Evolutionary conservation across 2,329 filamentous ascomycete species (phyloP).

Genomic region (Chlorencoelia australis): DNA sequence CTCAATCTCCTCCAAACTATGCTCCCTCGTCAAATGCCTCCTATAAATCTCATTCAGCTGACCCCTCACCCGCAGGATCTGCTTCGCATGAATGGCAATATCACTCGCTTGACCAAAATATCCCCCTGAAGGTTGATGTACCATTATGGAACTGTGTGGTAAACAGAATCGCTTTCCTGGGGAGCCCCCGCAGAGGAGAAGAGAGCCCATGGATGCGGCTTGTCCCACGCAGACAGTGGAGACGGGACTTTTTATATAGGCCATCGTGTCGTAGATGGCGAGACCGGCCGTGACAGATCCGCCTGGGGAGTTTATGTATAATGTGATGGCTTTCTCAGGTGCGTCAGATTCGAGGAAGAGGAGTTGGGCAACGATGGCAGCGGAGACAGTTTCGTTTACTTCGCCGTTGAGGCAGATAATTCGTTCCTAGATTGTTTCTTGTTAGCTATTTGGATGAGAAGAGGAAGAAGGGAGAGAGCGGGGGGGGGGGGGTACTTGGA

Average conservation of each 20-base stretch:
- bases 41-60: slow-evolving; percentile 88
- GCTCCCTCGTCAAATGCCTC: slow-evolving; percentile 74
- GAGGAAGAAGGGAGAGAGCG: background rate
- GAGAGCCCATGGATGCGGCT: slow-evolving; percentile 87
- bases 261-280: slow-evolving; percentile 98
- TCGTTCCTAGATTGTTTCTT: slow-evolving; percentile 93
- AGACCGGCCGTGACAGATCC: slow-evolving; percentile 81
- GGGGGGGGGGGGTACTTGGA: slow-evolving; percentile 47
- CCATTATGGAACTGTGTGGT: slow-evolving; percentile 92
- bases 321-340: slow-evolving; percentile 86
- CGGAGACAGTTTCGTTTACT: slow-evolving; percentile 82
- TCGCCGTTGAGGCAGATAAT: slow-evolving; percentile 90
- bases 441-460: background rate
- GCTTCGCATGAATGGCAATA: slow-evolving; percentile 93
- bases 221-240: slow-evolving; percentile 93
- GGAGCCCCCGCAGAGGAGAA: slow-evolving; percentile 78
- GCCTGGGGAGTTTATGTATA: slow-evolving; percentile 96
- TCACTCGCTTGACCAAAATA: slow-evolving; percentile 60
- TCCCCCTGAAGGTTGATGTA: slow-evolving; percentile 84
- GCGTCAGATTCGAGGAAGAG: slow-evolving; percentile 97
- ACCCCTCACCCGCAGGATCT: slow-evolving; percentile 78
- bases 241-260: slow-evolving; percentile 86
- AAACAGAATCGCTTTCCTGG: slow-evolving; percentile 78
- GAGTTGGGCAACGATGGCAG: slow-evolving; percentile 90
- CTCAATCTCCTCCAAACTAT: slow-evolving; percentile 74